Percentiles rank a stretch among this genome's conserved stretches.
Conservation (phyloP, 1,284 basidiomycete species). For the Ustilago trichophora region DNA sequence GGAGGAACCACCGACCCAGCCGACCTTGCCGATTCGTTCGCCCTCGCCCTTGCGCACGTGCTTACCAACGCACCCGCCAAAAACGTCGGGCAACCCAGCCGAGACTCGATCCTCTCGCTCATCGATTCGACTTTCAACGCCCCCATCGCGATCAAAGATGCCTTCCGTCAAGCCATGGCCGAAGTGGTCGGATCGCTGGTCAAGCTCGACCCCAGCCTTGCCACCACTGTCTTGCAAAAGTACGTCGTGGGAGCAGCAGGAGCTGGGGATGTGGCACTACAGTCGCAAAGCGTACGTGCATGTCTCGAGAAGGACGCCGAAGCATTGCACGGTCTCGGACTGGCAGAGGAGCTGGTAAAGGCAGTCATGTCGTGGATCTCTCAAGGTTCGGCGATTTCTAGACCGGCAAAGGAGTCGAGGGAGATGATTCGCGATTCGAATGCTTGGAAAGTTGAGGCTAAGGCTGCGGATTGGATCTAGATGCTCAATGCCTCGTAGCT, state of each 20-base stretch:
- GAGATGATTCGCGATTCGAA: conserved; percentile 29
- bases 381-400: conserved; percentile 38
- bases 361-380: conserved; percentile 47
- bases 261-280: conserved; percentile 33
- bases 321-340: conserved; percentile 32
- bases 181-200: conserved; percentile 77
- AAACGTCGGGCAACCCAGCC: conserved; percentile 80
- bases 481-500: too few relatives aligned
- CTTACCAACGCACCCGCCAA: conserved; percentile 74
- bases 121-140: conserved; percentile 78
- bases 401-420: conserved; percentile 42
- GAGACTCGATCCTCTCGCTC: conserved; percentile 78
- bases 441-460: conserved; percentile 33
- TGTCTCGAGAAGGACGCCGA: conserved; percentile 30
- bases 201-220: conserved; percentile 67
- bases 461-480: conserved; percentile 45
- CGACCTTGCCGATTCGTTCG: conserved; percentile 73
- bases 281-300: conserved; percentile 34
- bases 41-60: conserved; percentile 80
- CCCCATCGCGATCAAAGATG: conserved; percentile 68
- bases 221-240: conserved; percentile 21
- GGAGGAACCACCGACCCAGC: conserved; percentile 26
- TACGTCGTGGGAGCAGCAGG: conserved; percentile 23
- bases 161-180: conserved; percentile 74
- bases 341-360: conserved; percentile 37